phyloP scores from a whole-genome alignment of 768 basidiomycete genomes.

The Clathrus columnatus region DNA sequence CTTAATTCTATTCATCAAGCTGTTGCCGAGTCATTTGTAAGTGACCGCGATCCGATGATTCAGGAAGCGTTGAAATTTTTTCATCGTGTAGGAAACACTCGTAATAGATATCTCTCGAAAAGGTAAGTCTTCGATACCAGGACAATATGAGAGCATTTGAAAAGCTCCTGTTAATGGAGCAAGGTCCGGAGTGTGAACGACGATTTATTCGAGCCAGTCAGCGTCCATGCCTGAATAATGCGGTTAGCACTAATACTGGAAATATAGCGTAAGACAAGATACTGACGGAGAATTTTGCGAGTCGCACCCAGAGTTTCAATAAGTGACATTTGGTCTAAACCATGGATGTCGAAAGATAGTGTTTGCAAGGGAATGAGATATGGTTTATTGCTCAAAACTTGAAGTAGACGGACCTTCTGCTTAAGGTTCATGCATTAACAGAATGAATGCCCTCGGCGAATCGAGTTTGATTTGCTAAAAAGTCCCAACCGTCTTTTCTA shows the following conservation, averaged over 20 bases:
- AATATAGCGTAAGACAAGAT: neutral
- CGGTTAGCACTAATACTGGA: neutral
- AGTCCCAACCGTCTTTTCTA: neutral
- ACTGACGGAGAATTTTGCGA: neutral
- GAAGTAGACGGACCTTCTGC: too few species aligned
- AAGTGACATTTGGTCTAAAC: too few species aligned
- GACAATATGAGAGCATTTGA: neutral
- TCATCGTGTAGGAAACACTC: neutral
- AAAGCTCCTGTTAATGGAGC: too few species aligned
- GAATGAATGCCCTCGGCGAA: neutral
- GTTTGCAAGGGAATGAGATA: neutral
- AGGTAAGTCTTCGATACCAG: neutral
- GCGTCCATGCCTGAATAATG: neutral
- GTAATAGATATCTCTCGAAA: neutral
- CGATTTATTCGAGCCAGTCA: neutral
- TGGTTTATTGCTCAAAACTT: neutral
- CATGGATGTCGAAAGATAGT: neutral
- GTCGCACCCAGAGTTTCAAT: too few species aligned
- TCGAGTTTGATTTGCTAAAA: neutral
- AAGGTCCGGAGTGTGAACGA: neutral
- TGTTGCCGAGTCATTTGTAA: too few species aligned
- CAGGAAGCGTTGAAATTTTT: too few species aligned
- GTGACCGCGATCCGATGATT: too few species aligned
- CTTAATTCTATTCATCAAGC: too few species aligned
- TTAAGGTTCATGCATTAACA: neutral